Percentiles rank a stretch among this genome's conserved stretches.
phyloP scores from a whole-genome alignment of 2,329 filamentous ascomycete species.

The Pseudocercospora crystallina region DNA sequence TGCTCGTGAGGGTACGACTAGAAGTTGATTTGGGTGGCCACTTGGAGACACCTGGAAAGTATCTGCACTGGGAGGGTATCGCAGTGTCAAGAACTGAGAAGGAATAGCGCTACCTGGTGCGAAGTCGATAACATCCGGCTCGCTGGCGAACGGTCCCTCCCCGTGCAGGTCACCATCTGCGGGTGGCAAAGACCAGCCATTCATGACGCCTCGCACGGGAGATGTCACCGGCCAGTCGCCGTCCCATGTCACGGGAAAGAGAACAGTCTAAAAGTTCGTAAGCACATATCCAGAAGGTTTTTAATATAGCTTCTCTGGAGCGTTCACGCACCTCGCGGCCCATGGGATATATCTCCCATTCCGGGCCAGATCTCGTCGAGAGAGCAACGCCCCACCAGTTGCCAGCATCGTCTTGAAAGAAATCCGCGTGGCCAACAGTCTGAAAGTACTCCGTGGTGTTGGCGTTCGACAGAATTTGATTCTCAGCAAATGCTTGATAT shows the following conservation, averaged over 20 bases:
- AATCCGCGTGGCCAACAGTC: constrained; percentile 57
- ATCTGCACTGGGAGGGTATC: constrained; percentile 46
- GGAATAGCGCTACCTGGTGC: constrained; percentile 47
- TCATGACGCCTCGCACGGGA: constrained; percentile 48
- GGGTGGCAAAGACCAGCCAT: constrained; percentile 43
- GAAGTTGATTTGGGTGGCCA: constrained; percentile 45
- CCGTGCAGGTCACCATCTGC: constrained; percentile 38
- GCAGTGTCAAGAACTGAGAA: constrained; percentile 57
- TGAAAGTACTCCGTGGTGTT: constrained; percentile 42
- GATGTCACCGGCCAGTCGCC: constrained; percentile 41
- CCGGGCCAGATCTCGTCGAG: constrained; percentile 46
- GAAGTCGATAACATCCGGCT: constrained; percentile 51
- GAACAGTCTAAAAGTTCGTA: constrained; percentile 38
- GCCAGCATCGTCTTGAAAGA: constrained; percentile 53
- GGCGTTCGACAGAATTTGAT: constrained; percentile 29
- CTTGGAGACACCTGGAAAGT: constrained; percentile 48
- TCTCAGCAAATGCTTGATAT: constrained; percentile 26
- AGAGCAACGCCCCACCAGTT: constrained; percentile 57
- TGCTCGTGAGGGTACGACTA: constrained; percentile 49
- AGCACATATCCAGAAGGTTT: background rate
- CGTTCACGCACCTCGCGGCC: constrained; percentile 46
- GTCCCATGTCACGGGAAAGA: constrained; percentile 52
- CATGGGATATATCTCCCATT: constrained; percentile 51
- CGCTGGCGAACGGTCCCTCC: constrained; percentile 44
- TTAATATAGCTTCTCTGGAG: too few relatives aligned